phyloP scores from a whole-genome alignment of 2,329 filamentous ascomycete species.

The Aureobasidium sp. region DNA sequence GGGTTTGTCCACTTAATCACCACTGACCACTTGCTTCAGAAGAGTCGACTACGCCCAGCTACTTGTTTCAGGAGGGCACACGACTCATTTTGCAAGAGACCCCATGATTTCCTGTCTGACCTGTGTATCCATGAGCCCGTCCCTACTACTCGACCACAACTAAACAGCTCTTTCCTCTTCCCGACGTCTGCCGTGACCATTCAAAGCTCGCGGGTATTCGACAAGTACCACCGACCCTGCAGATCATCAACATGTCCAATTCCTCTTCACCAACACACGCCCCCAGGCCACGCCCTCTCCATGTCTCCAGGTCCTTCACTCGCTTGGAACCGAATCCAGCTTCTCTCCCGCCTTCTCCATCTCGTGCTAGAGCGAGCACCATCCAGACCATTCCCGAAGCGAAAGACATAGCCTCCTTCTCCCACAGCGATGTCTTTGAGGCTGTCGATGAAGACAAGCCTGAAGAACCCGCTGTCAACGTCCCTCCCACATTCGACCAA shows the following conservation, averaged over 20 bases:
- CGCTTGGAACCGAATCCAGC: slow-evolving; percentile 34
- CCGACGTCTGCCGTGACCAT: neutral
- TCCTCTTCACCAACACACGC: neutral
- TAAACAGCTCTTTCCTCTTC: neutral
- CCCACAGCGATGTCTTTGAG: slow-evolving; percentile 28
- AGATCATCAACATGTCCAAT: slow-evolving; percentile 8
- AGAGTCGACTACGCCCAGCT: too few species aligned
- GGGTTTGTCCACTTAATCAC: neutral
- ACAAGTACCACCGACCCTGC: neutral
- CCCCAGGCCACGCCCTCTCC: slow-evolving; percentile 1
- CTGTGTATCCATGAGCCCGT: neutral
- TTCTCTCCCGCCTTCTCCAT: slow-evolving; percentile 19
- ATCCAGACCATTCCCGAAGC: slow-evolving; percentile 39
- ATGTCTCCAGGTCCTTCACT: slow-evolving; percentile 34
- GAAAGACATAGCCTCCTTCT: slow-evolving; percentile 23
- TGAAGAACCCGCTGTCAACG: slow-evolving; percentile 19
- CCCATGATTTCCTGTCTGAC: neutral
- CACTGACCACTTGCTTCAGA: neutral
- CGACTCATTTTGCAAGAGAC: neutral
- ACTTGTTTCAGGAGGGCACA: neutral
- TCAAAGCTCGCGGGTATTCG: neutral
- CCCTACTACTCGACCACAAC: neutral
- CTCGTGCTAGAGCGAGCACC: slow-evolving; percentile 38
- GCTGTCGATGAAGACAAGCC: slow-evolving; percentile 22
- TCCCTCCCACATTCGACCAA: slow-evolving; percentile 69